Conservation (phyloP, 768 basidiomycete species). For the Serendipita indica region DNA sequence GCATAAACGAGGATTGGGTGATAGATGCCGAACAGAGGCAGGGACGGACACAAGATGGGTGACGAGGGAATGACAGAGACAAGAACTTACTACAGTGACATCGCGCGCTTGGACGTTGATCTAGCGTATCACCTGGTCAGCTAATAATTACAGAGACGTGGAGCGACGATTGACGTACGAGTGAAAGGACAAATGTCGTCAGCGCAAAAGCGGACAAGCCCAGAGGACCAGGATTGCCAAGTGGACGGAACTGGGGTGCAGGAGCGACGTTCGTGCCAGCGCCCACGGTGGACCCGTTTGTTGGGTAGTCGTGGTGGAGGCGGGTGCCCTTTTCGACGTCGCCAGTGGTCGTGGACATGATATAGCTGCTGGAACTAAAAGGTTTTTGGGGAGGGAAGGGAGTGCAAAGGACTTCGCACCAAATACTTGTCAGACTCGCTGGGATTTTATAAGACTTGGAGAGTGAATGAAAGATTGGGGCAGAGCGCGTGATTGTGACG, state of each 20-base stretch:
- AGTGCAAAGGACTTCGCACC: too few species aligned
- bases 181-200: constrained; percentile 2
- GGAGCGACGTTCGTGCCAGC: neutral
- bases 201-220: constrained; percentile 3
- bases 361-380: neutral
- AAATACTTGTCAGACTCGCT: too few species aligned
- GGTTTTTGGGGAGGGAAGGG: neutral
- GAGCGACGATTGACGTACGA: neutral
- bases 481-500: too few species aligned
- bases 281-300: neutral
- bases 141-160: neutral
- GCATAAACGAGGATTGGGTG: too few species aligned
- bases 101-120: neutral
- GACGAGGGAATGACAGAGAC: neutral
- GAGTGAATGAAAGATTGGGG: too few species aligned
- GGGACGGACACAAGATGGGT: too few species aligned
- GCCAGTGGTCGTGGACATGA: neutral
- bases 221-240: constrained; percentile 1
- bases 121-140: neutral
- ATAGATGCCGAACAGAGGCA: too few species aligned
- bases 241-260: neutral
- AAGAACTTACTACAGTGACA: neutral
- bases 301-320: neutral
- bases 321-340: constrained; percentile 5
- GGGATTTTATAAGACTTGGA: too few species aligned